Conservation (phyloP, 768 basidiomycete species). For the Lactifluus hygrophoroides region DNA sequence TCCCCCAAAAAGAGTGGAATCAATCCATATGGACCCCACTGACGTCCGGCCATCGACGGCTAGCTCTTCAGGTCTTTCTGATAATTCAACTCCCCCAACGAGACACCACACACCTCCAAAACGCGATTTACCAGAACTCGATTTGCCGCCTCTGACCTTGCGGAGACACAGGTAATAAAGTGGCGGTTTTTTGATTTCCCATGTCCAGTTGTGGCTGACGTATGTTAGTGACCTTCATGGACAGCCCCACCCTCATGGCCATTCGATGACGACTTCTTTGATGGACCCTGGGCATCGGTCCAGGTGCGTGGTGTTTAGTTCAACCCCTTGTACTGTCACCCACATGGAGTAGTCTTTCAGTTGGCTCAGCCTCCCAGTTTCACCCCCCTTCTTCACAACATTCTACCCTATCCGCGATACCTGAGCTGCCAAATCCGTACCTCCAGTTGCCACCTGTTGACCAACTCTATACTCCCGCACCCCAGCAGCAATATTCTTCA, state of each 20-base stretch:
- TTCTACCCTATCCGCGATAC: constrained; percentile 46
- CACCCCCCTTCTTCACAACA: constrained; percentile 36
- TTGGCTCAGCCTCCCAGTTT: constrained; percentile 40
- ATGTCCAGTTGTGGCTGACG: constrained; percentile 7
- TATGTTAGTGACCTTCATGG: constrained; percentile 22
- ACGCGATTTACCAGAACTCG: constrained; percentile 35
- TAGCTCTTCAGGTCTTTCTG: constrained; percentile 65
- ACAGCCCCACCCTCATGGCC: constrained; percentile 18
- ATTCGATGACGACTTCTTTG: constrained; percentile 18
- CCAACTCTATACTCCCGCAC: constrained; percentile 34
- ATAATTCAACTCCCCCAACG: constrained; percentile 63
- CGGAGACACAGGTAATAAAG: constrained; percentile 37
- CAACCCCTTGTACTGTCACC: neutral
- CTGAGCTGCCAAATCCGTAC: constrained; percentile 45
- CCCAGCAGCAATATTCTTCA: constrained; percentile 28
- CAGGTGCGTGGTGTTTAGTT: constrained; percentile 15
- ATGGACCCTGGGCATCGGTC: constrained; percentile 21
- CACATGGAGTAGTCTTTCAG: constrained; percentile 17
- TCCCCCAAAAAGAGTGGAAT: constrained; percentile 35
- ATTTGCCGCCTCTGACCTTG: constrained; percentile 31
- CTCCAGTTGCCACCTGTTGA: constrained; percentile 43
- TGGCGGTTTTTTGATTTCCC: neutral
- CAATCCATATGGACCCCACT: constrained; percentile 34
- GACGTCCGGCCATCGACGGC: constrained; percentile 61
- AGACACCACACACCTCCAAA: constrained; percentile 58